Percentiles rank a stretch among this genome's conserved stretches.
Conservation (phyloP, 768 basidiomycete genomes). For the Austroboletus eburneus region DNA sequence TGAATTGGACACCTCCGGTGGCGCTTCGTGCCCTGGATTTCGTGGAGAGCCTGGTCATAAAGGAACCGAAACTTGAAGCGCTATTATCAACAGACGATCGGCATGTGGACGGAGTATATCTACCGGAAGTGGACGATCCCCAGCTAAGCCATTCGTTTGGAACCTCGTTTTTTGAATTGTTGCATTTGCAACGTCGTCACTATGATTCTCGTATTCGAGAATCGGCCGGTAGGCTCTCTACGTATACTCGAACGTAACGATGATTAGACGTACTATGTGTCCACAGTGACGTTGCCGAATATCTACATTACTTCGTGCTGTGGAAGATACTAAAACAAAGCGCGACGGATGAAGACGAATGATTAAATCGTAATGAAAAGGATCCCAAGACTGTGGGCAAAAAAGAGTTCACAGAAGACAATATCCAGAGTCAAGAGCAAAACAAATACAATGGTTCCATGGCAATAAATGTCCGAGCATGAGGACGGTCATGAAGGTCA, state of each 20-base stretch:
- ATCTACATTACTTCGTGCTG: slow-evolving; percentile 31
- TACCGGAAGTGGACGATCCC: slow-evolving; percentile 84
- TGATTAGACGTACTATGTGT: slow-evolving; percentile 26
- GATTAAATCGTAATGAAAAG: slow-evolving; percentile 6
- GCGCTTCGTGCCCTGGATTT: slow-evolving; percentile 71
- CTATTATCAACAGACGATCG: slow-evolving; percentile 87
- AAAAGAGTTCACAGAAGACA: slow-evolving; percentile 26
- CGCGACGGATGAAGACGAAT: slow-evolving; percentile 16
- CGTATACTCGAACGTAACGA: slow-evolving; percentile 37
- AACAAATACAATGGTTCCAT: slow-evolving; percentile 22
- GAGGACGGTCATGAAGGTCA: slow-evolving; percentile 27
- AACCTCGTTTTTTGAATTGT: slow-evolving; percentile 83
- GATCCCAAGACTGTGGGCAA: slow-evolving; percentile 7
- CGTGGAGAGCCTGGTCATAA: slow-evolving; percentile 63
- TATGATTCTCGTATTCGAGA: slow-evolving; percentile 65
- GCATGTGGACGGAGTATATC: slow-evolving; percentile 78
- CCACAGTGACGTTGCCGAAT: slow-evolving; percentile 26
- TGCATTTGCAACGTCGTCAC: slow-evolving; percentile 55
- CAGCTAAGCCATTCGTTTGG: slow-evolving; percentile 78
- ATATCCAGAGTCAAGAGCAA: slow-evolving; percentile 22
- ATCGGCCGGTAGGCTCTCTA: slow-evolving; percentile 57
- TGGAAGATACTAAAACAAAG: slow-evolving; percentile 20
- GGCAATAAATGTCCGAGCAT: slow-evolving; percentile 17
- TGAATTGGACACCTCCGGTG: slow-evolving; percentile 73
- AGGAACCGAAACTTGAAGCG: slow-evolving; percentile 77